Conservation (phyloP, 345 rosid genomes). For the Theobroma cacao region DNA sequence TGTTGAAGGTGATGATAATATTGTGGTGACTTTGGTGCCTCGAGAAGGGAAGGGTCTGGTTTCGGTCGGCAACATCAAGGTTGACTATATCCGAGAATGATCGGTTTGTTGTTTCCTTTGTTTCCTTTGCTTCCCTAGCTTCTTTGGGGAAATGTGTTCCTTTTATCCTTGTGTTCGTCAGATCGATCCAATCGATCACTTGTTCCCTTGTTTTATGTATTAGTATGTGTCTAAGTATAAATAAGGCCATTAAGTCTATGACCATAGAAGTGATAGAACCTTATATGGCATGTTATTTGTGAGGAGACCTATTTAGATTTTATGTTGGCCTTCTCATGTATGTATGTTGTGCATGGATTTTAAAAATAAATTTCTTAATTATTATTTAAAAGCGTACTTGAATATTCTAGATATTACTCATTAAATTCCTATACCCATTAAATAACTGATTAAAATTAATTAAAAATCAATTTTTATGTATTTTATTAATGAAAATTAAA, state of each 20-base stretch:
- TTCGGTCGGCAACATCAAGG: slow-evolving; percentile 32
- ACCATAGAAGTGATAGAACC: not conserved
- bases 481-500: too few relatives aligned
- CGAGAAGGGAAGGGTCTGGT: slow-evolving; percentile 24
- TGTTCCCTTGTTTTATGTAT: not conserved
- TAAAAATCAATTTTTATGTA: too few relatives aligned
- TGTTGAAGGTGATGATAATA: slow-evolving; percentile 46
- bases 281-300: not conserved
- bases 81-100: slow-evolving; percentile 7
- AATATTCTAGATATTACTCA: too few relatives aligned
- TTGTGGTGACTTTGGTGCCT: slow-evolving; percentile 46
- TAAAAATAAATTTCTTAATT: too few relatives aligned
- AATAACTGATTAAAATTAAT: too few relatives aligned
- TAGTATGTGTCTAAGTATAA: too few relatives aligned
- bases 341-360: too few relatives aligned
- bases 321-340: not conserved
- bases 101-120: not conserved
- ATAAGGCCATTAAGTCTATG: not conserved
- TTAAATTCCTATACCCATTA: too few relatives aligned
- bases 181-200: not conserved
- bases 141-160: not conserved
- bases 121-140: too few relatives aligned
- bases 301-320: too few relatives aligned
- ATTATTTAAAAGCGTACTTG: too few relatives aligned
- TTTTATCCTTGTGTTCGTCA: not conserved